Base-by-base conservation (phyloP, 352 stramenopile genomes). In the Peronospora tabacina region DNA sequence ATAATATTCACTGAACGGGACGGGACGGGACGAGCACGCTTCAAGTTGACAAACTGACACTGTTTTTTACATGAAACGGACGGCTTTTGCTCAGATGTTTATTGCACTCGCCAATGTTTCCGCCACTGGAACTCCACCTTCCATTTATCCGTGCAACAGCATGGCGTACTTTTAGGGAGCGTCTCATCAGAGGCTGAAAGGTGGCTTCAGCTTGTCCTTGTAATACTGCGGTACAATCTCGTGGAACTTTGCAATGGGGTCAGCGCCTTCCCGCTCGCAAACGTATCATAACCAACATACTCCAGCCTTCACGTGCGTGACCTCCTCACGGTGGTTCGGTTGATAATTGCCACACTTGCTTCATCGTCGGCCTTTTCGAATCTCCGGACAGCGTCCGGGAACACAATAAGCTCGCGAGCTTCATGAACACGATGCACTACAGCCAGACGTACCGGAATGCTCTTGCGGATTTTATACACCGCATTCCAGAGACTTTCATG, bases 351-450 rank as follows among this genome's bases (percentile, higher is more conserved):
- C 37, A 74, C 49, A 46, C 63, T 75, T 12, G 48, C 53, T 16
- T 55, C 34, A 26, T 86, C 75, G 16, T 56, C 58, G 29, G 63
- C 56, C 36, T 81, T 80, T 29, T 68, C 45, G 22, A 84, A 82
- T 8, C 66, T 58, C 30, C 51, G 35, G 11, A 76, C 65, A 26
- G 72, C 73, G 42, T 72, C 73, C 8, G 68, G 66, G 26, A 63
- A 74, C 19, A 82, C 72, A 49, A 83, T 71, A 3, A 86, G 47
- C 1, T 72, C 75, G 5, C 75, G 67, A 9, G 75, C 71, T 40
- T 86, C 75, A 49, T 83, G 68, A 26, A 82, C 58, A 16, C 82
- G 61, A 50, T 86, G 69, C 43, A 82, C 72, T 12, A 83, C 56
- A 7, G 68, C 72, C 19, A 84, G 54, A 11, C 72, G 68, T 13